Evolutionary conservation across 257 asterid genomes (phyloP).

Genomic region (Capsicum rhomboideum): DNA sequence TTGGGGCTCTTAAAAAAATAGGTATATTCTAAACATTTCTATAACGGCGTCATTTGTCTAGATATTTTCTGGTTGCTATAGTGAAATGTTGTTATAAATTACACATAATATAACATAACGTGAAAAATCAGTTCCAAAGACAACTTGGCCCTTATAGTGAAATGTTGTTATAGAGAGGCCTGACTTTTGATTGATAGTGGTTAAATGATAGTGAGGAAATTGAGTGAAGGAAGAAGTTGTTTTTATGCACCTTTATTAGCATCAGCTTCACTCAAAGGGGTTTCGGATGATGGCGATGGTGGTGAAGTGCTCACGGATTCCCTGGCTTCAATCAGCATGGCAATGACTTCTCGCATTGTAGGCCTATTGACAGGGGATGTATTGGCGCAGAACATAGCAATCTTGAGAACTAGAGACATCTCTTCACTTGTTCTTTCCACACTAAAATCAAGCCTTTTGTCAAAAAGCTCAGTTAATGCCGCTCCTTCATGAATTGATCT

Average conservation of each 20-base stretch:
- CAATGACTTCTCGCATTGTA: slow-evolving; percentile 68
- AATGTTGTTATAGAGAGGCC: background rate
- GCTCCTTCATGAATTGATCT: slow-evolving; percentile 35
- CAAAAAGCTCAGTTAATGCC: slow-evolving; percentile 37
- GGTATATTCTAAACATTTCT: background rate
- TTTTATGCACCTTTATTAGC: slow-evolving; percentile 20
- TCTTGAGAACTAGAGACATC: slow-evolving; percentile 75
- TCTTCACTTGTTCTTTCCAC: slow-evolving; percentile 42
- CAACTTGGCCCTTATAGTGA: background rate
- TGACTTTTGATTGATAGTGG: background rate
- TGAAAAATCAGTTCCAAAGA: background rate
- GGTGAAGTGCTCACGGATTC: slow-evolving; percentile 32
- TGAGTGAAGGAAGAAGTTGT: background rate
- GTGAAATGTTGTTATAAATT: background rate
- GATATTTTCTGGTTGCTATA: background rate
- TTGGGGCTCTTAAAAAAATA: background rate
- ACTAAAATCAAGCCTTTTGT: slow-evolving; percentile 53
- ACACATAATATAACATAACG: background rate
- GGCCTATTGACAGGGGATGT: slow-evolving; percentile 77
- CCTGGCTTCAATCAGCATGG: slow-evolving; percentile 62
- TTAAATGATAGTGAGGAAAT: background rate
- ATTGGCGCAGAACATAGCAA: slow-evolving; percentile 76
- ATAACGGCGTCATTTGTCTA: background rate
- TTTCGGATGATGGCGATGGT: slow-evolving; percentile 63
- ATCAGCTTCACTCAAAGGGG: slow-evolving; percentile 45